These are phyloP conservation scores for Citrus maxima DNA, from an alignment of 345 rosid species.

Conservation along the genomic window DNA sequence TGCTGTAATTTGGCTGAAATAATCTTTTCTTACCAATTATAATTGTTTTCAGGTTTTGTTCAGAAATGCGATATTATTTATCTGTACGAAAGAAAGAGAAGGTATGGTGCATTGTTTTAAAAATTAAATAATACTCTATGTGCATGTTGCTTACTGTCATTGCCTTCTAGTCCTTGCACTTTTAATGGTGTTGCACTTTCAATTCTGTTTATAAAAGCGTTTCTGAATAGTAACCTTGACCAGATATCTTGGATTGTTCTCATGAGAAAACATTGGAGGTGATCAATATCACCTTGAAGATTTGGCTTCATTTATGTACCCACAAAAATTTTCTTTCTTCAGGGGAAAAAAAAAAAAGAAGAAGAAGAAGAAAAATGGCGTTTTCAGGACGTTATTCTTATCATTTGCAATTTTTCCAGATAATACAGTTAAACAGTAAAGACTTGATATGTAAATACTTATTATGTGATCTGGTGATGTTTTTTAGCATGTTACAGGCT, in stretches of 20 bases:
- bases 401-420: not conserved
- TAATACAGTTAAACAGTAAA: not conserved
- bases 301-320: not conserved
- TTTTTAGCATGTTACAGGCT: not conserved
- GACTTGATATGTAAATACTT: not conserved
- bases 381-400: not conserved
- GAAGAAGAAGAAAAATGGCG: not conserved
- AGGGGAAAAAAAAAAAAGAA: too few species aligned
- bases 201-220: not conserved
- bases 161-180: not conserved
- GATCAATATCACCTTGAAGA: not conserved
- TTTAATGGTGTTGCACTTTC: not conserved
- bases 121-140: not conserved
- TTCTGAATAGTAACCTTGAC: not conserved
- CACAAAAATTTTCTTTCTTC: not conserved
- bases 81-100: slow-evolving; percentile 52
- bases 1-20: slow-evolving; percentile 14
- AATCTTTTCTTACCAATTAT: slow-evolving; percentile 18
- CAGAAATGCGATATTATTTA: slow-evolving; percentile 66
- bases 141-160: not conserved
- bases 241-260: not conserved
- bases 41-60: slow-evolving; percentile 65
- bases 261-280: not conserved
- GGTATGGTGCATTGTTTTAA: slow-evolving; percentile 28
- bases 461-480: not conserved